Evolutionary conservation across 306 rosid genomes (phyloP), one percentile per base, ranked within the genome.

Genomic region (Prunus dulcis): DNA sequence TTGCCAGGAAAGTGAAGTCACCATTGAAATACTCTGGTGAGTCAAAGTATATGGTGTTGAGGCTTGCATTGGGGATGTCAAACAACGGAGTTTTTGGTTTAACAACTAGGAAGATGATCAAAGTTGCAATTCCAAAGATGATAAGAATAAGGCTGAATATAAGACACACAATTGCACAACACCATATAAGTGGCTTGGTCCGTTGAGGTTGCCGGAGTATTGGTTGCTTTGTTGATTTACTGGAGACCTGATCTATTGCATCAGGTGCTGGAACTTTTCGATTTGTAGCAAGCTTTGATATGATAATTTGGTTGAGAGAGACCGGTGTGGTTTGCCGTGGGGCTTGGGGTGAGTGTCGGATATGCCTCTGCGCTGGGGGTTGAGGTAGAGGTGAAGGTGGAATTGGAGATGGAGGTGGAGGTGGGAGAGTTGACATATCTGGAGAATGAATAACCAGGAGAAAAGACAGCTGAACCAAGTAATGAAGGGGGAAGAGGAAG

Each of bases 181-280:
- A 92, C 99, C 99, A 96, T 79, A 89, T 67, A 6, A 88, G 20
- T 4, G 97, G 97, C 81, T 92, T 96, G 6, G 98, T 92, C 43
- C 79, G 87, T 67, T 80, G 90, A 64, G 76, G 84, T 52, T 34
- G 77, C 5, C 79, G 43, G 2, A 92, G 84, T 41, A 72, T 81
- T 50, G 81, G 73, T 53, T 86, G 83, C 50, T 84, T 82, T 5
- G 57, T 76, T 76, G 71, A 23, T 55, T 63, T 87, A 52, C 73
- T 81, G 56, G 79, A 76, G 45, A 38, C 65, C 1, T 38, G 64
- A 22, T 70, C 74, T 68, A 45, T 75, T 47, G 84, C 56, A 58
- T 69, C 57, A 62, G 75, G 80, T 12, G 56, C 76, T 12, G 56
- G 61, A 69, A 49, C 80, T 25, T 47, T 76, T 38, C 74, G 85